Percentiles rank a stretch among this genome's conserved stretches.
Conservation (phyloP, 1,139 yeast genomes). For the Yamadazyma dushanensis region DNA sequence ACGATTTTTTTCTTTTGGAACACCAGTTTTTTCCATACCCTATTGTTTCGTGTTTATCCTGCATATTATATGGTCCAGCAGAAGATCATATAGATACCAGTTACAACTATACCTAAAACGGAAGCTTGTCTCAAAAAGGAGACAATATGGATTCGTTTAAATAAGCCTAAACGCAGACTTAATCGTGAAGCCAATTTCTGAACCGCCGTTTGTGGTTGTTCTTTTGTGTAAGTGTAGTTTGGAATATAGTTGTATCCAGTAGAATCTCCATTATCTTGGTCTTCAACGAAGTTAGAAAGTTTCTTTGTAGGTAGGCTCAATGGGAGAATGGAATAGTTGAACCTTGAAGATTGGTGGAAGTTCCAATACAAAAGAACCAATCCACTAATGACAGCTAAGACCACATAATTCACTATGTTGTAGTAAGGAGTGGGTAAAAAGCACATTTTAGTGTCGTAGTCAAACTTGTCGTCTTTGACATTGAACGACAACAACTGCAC, state of each 20-base stretch:
- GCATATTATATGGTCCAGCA: constrained; percentile 9
- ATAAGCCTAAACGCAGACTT: background rate
- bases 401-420: constrained; percentile 39
- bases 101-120: constrained; percentile 18
- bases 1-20: too few relatives aligned
- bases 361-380: constrained; percentile 31
- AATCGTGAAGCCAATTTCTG: background rate
- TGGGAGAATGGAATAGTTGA: constrained; percentile 18
- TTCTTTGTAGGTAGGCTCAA: constrained; percentile 19
- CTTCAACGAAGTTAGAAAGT: constrained; percentile 23
- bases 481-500: constrained; percentile 47
- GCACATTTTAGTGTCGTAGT: constrained; percentile 45
- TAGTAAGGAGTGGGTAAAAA: constrained; percentile 50
- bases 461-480: constrained; percentile 20
- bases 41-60: too few relatives aligned
- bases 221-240: constrained; percentile 4
- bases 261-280: constrained; percentile 19
- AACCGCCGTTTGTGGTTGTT: background rate
- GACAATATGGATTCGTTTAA: constrained; percentile 17
- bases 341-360: constrained; percentile 24
- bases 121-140: constrained; percentile 21
- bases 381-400: constrained; percentile 37
- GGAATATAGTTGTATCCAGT: constrained; percentile 1
- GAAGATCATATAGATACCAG: constrained; percentile 19
- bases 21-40: too few relatives aligned